Base-by-base conservation (phyloP, 2,329 filamentous ascomycete genomes). In the Aspergillus tubingensis region DNA sequence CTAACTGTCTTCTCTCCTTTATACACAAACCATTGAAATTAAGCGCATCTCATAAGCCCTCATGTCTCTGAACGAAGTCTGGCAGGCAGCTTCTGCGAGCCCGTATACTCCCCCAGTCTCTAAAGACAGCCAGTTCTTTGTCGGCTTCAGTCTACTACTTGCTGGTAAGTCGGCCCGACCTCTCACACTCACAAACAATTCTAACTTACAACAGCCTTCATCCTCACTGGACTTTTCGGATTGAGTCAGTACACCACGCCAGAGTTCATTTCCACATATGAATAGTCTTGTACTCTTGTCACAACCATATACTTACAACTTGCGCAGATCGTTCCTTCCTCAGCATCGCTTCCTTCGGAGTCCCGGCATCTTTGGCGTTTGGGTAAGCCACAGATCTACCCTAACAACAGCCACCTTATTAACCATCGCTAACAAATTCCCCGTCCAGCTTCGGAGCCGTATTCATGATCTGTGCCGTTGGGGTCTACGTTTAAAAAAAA, bases 381-480 rank as follows among this genome's bases (percentile, higher is more conserved):
- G 94, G 91, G 94, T 98, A 88, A 73, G 91, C 72, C 48, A 13
- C 32, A 61, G 21, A 39, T 27, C 25, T 27, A 27, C 53, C n/a
- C 8, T 15, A 36, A 36, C 11, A 5, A 51, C 43, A 53, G 52
- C 60, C 57, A 23, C 44, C 51, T 38, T 48, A 25, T 48, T 47
- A 44, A 47, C 17, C 39, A 19, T 50, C 48, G 62, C 44, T 68
- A 60, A 66, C 55, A 36, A 36, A 19, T 36, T 10, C 47, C 59
- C 32, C 62, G 43, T 65, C 25, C 73, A 97, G 94, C 54, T 91
- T 96, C 77, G 95, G 95, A 70, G 89, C 94, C 54, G 92, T 99
- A 49, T 97, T 95, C 81, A 96, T 97, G 90, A 98, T 99, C 80
- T 99, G 95, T 80, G 95, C 93, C 62, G 95, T 95, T 76, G 95